Percentiles rank a stretch among this genome's conserved stretches.
Conservation (phyloP, 2,329 filamentous ascomycete species). For the Coleophoma cylindrospora region DNA sequence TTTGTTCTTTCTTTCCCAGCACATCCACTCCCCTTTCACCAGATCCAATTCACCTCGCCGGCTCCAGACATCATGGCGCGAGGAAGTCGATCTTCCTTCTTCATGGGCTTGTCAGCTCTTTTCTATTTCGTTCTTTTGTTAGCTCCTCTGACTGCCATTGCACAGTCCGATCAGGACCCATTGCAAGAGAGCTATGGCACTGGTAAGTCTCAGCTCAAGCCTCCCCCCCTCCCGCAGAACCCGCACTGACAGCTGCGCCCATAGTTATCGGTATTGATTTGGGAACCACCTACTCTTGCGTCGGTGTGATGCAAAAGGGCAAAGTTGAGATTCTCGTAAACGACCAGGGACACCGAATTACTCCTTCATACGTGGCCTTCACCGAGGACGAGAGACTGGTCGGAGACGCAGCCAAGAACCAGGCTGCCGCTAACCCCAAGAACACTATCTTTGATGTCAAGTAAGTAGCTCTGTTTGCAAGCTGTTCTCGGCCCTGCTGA, state of each 20-base stretch:
- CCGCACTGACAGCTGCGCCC: slow-evolving; percentile 9
- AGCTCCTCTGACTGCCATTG: slow-evolving; percentile 70
- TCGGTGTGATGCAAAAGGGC: slow-evolving; percentile 93
- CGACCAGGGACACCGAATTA: slow-evolving; percentile 95
- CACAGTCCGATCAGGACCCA: slow-evolving; percentile 62
- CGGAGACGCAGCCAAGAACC: slow-evolving; percentile 96
- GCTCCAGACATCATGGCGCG: slow-evolving; percentile 45
- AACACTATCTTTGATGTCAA: slow-evolving; percentile 80
- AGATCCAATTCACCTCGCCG: slow-evolving; percentile 2
- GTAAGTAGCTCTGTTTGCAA: slow-evolving; percentile 46
- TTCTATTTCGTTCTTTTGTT: slow-evolving; percentile 91
- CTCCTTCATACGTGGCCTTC: slow-evolving; percentile 91
- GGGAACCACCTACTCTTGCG: slow-evolving; percentile 84
- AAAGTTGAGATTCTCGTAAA: slow-evolving; percentile 95
- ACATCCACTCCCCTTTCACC: slow-evolving; percentile 8
- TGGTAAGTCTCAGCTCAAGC: slow-evolving; percentile 31
- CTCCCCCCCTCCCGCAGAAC: neutral
- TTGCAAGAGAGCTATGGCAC: slow-evolving; percentile 72
- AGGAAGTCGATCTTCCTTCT: slow-evolving; percentile 62
- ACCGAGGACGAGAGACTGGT: slow-evolving; percentile 96
- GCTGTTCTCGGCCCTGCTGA: slow-evolving; percentile 25
- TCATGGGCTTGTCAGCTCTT: slow-evolving; percentile 80
- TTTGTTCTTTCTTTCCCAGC: slow-evolving; percentile 5
- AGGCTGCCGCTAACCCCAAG: slow-evolving; percentile 74
- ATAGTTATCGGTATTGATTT: slow-evolving; percentile 90